A percentile compares a stretch with the other conserved stretches of the same genome.
phyloP scores from a whole-genome alignment of 2,329 filamentous ascomycete genomes.

The Ophiocordyceps australis region DNA sequence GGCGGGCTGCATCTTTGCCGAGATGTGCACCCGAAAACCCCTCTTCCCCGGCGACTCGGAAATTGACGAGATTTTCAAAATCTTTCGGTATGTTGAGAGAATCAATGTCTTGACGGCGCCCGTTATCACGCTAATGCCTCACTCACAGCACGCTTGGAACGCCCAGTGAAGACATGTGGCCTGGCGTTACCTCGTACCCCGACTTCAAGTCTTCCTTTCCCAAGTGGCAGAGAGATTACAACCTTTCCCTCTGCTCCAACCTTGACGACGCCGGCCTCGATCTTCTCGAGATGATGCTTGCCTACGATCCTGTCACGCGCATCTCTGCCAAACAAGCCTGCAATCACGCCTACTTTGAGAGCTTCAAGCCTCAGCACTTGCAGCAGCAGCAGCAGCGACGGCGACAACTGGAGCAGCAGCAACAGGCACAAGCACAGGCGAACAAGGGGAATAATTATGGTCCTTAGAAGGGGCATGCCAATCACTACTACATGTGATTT shows the following conservation, averaged over 20 bases:
- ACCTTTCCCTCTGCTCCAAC: slow-evolving; percentile 46
- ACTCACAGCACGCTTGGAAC: slow-evolving; percentile 55
- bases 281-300: slow-evolving; percentile 51
- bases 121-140: not conserved
- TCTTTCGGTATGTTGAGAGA: slow-evolving; percentile 47
- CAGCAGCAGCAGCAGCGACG: too few species aligned
- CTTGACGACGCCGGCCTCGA: slow-evolving; percentile 58
- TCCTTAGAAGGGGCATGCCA: too few species aligned
- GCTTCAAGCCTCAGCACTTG: slow-evolving; percentile 14
- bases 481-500: too few species aligned
- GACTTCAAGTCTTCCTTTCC: slow-evolving; percentile 89
- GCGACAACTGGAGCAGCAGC: too few species aligned
- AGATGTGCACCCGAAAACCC: slow-evolving; percentile 90
- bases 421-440: too few species aligned
- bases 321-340: slow-evolving; percentile 82
- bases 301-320: slow-evolving; percentile 73
- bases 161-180: slow-evolving; percentile 67
- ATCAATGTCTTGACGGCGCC: not conserved
- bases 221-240: slow-evolving; percentile 65
- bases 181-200: slow-evolving; percentile 83
- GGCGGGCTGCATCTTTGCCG: slow-evolving; percentile 83
- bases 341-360: slow-evolving; percentile 64
- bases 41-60: slow-evolving; percentile 81
- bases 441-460: too few species aligned
- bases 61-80: slow-evolving; percentile 25